Percentiles rank a stretch among this genome's conserved stretches.
Conservation (phyloP, 1,139 yeast species). For the Yamadazyma aaseri region DNA sequence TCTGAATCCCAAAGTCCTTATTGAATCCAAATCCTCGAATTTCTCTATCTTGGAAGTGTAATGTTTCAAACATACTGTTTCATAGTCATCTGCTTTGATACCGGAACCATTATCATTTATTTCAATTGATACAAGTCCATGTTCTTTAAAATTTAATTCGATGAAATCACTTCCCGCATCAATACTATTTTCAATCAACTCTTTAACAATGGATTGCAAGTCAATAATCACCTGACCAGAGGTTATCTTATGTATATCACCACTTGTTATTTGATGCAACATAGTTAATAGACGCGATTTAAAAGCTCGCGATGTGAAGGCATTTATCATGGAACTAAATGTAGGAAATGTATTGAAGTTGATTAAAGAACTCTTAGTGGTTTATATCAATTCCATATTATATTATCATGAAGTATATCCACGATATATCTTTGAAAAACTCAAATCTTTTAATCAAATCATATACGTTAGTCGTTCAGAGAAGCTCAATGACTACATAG, state of each 20-base stretch:
- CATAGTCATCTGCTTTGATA: slow-evolving; percentile 57
- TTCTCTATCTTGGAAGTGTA: slow-evolving; percentile 72
- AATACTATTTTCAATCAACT: slow-evolving; percentile 79
- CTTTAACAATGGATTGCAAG: slow-evolving; percentile 74
- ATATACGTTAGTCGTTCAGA: slow-evolving; percentile 46
- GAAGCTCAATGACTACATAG: slow-evolving; percentile 35
- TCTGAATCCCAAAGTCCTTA: slow-evolving; percentile 70
- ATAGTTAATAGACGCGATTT: slow-evolving; percentile 2
- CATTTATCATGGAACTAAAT: slow-evolving; percentile 19
- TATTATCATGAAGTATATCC: slow-evolving; percentile 47
- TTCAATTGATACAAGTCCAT: slow-evolving; percentile 73
- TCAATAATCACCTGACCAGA: slow-evolving; percentile 93
- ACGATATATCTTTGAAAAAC: slow-evolving; percentile 33
- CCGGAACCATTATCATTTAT: slow-evolving; percentile 82
- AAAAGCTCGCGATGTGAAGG: background rate
- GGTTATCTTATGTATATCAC: slow-evolving; percentile 70
- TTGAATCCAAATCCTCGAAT: slow-evolving; percentile 55
- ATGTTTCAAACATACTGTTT: slow-evolving; percentile 63
- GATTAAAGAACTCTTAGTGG: slow-evolving; percentile 38
- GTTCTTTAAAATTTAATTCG: slow-evolving; percentile 63
- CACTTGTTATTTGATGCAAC: slow-evolving; percentile 36
- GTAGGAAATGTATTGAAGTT: slow-evolving; percentile 29
- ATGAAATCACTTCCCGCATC: slow-evolving; percentile 73
- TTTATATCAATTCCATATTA: slow-evolving; percentile 47
- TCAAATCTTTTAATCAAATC: slow-evolving; percentile 38